Evolutionary conservation across 805 yeast genomes (phyloP), one percentile per base, ranked within the genome.

Genomic region (Scheffersomyces amazonensis): DNA sequence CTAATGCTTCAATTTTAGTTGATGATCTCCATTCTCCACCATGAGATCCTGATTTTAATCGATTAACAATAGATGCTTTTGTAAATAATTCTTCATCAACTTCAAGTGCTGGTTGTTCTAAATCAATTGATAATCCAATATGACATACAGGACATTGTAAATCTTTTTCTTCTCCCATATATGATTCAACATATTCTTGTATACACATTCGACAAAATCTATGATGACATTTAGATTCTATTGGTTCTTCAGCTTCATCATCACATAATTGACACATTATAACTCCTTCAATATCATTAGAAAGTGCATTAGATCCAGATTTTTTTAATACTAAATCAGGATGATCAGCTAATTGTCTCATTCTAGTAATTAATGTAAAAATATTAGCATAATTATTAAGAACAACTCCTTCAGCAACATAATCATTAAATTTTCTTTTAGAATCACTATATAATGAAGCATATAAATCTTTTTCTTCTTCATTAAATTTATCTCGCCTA

Each of bases 321-420:
- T 90, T 71, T 48, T 89, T 81, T 55, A 93, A 68, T 1, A 93
- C 97, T 45, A 93, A 69, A 64, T 93, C 99, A 0, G 99, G 99
- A 61, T 93, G 99, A 59, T 93, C 99, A 0, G 99, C 98, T 50
- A 93, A 70, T 62, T 93, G 99, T 52, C 99, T 78, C 99, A 93
- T 95, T 52, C 99, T 72, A 0, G 99, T 93, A 53, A 93, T 90
- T 40, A 93, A 73, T 0, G 98, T 90, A 66, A 93, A 93, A 53
- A 93, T 93, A 54, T 93, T 93, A 32, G 99, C 99, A 64, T 93
- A 93, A 60, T 93, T 93, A 64, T 93, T 93, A 41, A 93, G 69
- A 17, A 93, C 97, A 29, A 93, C 96, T 62, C 99, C 99, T 55
- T 87, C 91, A 16, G 95, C 93, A 28, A 93, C 98, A 57, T 81